Base-by-base conservation (phyloP, 1,139 yeast genomes). In the Geotrichum candidum region DNA sequence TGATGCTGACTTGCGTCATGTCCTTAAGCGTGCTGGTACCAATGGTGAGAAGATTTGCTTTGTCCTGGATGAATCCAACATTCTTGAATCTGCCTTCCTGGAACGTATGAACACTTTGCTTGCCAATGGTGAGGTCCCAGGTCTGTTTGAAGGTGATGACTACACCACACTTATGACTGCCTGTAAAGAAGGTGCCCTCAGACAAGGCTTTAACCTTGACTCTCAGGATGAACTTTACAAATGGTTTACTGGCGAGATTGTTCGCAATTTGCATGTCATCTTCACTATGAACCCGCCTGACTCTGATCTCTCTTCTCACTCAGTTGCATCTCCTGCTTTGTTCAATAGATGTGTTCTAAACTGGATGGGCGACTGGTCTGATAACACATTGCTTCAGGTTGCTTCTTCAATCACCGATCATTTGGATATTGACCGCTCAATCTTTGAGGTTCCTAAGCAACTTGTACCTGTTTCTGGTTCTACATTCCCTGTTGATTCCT, bases 71-170 rank as follows among this genome's bases (percentile, higher is more conserved):
- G 97, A 94, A 68, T 84, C 96, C 0, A 84, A 87, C 55, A 83
- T 91, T 61, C 71, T 86, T 57, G 95, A 89, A 56, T 80, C 96
- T 0, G 80, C 96, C 0, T 92, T 92, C 69, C 76, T 94, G 45
- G 99, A 94, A 73, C 78, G 96, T 64, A 90, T 94, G 96, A 94
- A 94, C 69, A 90, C 96, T 0, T 76, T 94, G 35, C 78, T 94
- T 48, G 97, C 98, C 0, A 94, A 92, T 72, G 90, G 97, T 0
- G 97, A 92, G 68, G 82, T 91, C 29, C 97, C 97, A 0, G 97
- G 97, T 1, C 76, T 94, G 25, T 94, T 90, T 72, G 90, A 85
- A 66, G 94, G 86, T 0, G 96, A 90, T 13, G 92, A 89, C 15
- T 81, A 77, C 59, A 76, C 77, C 0, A 66, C 79, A 2, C 74